Conservation (phyloP, 345 rosid species). For the Populus tremula region DNA sequence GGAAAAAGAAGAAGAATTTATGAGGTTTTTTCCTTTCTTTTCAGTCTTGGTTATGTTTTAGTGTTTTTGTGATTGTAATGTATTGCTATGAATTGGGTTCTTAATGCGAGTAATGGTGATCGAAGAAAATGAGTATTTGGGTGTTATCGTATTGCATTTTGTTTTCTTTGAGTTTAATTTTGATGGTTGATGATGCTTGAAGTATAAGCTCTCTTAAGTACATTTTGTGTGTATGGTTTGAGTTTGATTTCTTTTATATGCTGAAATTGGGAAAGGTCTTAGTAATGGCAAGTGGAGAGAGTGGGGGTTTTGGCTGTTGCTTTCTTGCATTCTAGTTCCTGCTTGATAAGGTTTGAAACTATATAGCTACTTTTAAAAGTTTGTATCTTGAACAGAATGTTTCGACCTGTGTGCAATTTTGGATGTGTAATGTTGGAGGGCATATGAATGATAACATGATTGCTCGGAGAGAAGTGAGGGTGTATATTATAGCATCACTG, state of each 20-base stretch:
- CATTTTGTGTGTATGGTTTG: background rate
- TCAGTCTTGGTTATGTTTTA: background rate
- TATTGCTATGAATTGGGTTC: background rate
- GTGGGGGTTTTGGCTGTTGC: background rate
- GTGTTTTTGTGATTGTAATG: background rate
- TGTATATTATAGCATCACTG: background rate
- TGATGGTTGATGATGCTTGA: too few species aligned
- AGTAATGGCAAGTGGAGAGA: background rate
- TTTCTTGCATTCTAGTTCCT: too few species aligned
- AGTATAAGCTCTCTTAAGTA: background rate
- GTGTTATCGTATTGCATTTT: too few species aligned
- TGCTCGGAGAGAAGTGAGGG: background rate
- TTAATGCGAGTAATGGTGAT: too few species aligned
- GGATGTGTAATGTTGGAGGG: background rate
- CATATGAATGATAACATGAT: too few species aligned
- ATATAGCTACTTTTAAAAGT: background rate
- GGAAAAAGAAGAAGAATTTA: constrained; percentile 46
- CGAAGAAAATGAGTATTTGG: too few species aligned
- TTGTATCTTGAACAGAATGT: background rate
- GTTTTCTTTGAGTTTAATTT: too few species aligned
- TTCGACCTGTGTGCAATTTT: background rate
- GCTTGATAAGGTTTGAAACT: background rate
- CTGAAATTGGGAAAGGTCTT: background rate
- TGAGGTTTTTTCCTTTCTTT: constrained; percentile 2
- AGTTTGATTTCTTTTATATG: background rate